Base-by-base conservation (phyloP, 257 asterid genomes). In the Sherardia arvensis region DNA sequence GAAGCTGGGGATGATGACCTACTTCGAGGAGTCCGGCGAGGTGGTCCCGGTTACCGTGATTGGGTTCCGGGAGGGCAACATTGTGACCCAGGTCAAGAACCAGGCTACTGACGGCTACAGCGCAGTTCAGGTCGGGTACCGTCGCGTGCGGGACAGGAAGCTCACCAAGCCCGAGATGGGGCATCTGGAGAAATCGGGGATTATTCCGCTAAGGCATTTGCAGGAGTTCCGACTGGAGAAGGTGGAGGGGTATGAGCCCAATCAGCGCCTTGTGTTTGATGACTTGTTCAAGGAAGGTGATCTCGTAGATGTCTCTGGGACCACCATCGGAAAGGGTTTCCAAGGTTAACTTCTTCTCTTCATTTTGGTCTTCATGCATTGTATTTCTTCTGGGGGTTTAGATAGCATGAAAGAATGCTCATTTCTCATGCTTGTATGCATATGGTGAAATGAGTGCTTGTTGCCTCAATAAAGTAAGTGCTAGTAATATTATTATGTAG, bases 111-210 rank as follows among this genome's bases (percentile, higher is more conserved):
- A 92, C 74, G 96, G 97, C 10, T 92, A 91, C 65, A 76, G 70
- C 59, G 79, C 98, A 34, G 98, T 92, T 30, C 98, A 92, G 63
- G 91, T 92, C 4, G 99, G 99, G 5, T 92, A 92, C 56, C 79
- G 97, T 3, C 73, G 99, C 60, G 85, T 92, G 1, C 78, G 99
- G 6, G 97, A 92, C 59, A 68, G 80, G 66, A 92, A 92, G 51
- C 66, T 92, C 71, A 92, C 96, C 51, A 92, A 92, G 26, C 99
- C 99, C 27, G 99, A 92, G 75, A 45, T 89, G 62, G 99, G 99
- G 0, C 99, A 92, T 66, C 71, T 92, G 71, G 84, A 87, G 77
- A 92, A 92, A 49, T 87, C 95, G 1, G 99, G 94, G 22, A 77
- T 92, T 65, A 92, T 92, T 58, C 96, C 97, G 0, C 66, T 92